Base-by-base conservation (phyloP, 2,329 filamentous ascomycete genomes). In the Arthroderma sp. region DNA sequence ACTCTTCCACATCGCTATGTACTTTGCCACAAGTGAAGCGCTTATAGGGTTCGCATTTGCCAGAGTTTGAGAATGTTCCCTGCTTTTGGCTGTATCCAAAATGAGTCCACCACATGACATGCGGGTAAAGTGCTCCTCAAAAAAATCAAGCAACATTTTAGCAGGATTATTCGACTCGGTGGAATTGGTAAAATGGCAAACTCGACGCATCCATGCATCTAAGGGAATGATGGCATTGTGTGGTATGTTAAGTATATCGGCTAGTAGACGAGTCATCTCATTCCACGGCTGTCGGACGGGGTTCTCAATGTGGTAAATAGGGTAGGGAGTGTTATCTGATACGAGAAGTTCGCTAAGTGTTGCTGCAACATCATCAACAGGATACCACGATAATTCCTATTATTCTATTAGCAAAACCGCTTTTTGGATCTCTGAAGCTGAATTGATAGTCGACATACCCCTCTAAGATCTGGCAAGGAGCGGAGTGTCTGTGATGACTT, bases 401-500 rank as follows among this genome's bases (percentile, higher is more conserved):
- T 54, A 23, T 15, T 21, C n/a, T 23, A 23, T 54, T 28, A 54
- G 51, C 33, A 39, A 35, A 1, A 58, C 47, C 0, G 76, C 76
- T 0, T 68, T 53, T 1, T 79, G 19, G n/a, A 15, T 8, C 9
- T 9, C 11, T 23, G 9, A n/a, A 39, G 31, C 11, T 13, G 23
- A n/a, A 38, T 23, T 28, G 8, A 19, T 4, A 28, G 19, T 31
- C 3, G 5, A 39, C 51, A 21, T n/a, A 57, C 44, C 35, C 56
- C 56, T 33, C 41, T 31, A 28, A 58, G 51, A 25, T 73, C 67
- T 0, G 78, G 77, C 7, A 77, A 61, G 0, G 65, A 68, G 0
- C 67, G 65, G 0, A 81, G 59, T 0, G 73, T 74, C 60, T 81
- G 76, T 0, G 74, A 72, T 0, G 74, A 77, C 64, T 80, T 80